Base-by-base conservation (phyloP, 1,139 yeast species). In the Sugiyamaella neomexicana region DNA sequence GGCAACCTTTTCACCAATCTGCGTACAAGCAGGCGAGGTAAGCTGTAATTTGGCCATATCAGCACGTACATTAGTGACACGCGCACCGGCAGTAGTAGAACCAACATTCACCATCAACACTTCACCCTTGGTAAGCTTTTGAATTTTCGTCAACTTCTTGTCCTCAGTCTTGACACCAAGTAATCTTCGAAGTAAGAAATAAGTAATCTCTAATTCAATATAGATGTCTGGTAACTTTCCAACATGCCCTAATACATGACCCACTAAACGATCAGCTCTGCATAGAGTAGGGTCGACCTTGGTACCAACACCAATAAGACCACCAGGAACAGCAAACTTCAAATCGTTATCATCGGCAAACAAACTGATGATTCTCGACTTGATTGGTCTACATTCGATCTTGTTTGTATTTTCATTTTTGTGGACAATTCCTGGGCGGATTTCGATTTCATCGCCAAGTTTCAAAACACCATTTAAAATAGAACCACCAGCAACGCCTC, bases 401-500 rank as follows among this genome's bases (percentile, higher is more conserved):
- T 87, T 88, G 68, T 96, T 95, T 67, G 85, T 85, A n/a, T 68
- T 72, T 67, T 87, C 95, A 58, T 76, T 78, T 75, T 93, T 93
- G 62, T 97, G 90, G 59, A 93, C 98, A 65, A 93, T 90, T 80
- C 99, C 99, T 52, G 99, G 99, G 74, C 99, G 83, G 68, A 95
- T 91, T 78, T 95, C 99, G 69, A 95, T 93, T 77, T 95, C 99
- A 71, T 95, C 99, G 58, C 97, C 98, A 61, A 95, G 80, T 71
- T 89, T 87, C 79, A 95, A 88, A 53, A 95, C 99, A 81, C 99
- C 99, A 58, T 85, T 89, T 70, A 93, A 80, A 67, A 95, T 93
- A 54, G 97, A 89, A 65, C 99, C 99, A 79, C 99, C 99, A 48
- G 99, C 99, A 70, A 95, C 99, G 82, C 99, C 99, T 68, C 99